A percentile compares a stretch with the other conserved stretches of the same genome.
Evolutionary conservation across 495 filamentous ascomycete species (phyloP).

Genomic region (Letharia columbiana): DNA sequence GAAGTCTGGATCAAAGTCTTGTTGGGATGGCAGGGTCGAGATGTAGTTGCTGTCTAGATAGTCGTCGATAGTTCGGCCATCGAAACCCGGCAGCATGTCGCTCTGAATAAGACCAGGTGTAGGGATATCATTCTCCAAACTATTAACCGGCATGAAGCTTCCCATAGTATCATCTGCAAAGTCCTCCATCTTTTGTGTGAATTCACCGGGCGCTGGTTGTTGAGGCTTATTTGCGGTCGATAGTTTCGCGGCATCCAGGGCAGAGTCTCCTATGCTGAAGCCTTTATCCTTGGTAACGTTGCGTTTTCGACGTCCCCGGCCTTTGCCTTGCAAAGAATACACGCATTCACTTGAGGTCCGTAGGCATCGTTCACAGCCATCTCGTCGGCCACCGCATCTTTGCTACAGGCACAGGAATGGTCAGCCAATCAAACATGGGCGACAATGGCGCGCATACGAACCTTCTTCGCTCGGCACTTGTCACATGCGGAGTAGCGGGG

Average conservation of each 20-base stretch:
- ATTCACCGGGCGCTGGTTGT: background rate
- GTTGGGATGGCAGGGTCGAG: background rate
- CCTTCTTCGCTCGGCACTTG: slow-evolving; percentile 5
- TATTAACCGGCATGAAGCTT: background rate
- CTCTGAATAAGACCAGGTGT: background rate
- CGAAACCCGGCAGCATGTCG: background rate
- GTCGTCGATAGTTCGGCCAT: slow-evolving; percentile 5
- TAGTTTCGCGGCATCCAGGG: background rate
- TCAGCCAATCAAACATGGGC: background rate
- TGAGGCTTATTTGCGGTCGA: background rate
- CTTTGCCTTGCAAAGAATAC: slow-evolving; percentile 3
- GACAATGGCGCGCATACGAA: background rate
- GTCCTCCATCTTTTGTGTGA: background rate
- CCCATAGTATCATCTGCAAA: background rate
- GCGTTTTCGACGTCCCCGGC: background rate
- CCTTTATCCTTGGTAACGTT: background rate
- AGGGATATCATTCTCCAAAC: background rate
- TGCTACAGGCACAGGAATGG: background rate
- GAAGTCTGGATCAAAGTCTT: slow-evolving; percentile 1
- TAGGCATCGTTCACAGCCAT: background rate
- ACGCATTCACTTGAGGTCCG: slow-evolving; percentile 6
- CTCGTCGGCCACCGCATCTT: slow-evolving; percentile 1
- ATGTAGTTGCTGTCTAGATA: background rate
- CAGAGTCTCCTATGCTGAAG: background rate
- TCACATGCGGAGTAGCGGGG: slow-evolving; percentile 4